Evolutionary conservation across 2,329 filamentous ascomycete genomes (phyloP).

Genomic region (Colletotrichum sp.): DNA sequence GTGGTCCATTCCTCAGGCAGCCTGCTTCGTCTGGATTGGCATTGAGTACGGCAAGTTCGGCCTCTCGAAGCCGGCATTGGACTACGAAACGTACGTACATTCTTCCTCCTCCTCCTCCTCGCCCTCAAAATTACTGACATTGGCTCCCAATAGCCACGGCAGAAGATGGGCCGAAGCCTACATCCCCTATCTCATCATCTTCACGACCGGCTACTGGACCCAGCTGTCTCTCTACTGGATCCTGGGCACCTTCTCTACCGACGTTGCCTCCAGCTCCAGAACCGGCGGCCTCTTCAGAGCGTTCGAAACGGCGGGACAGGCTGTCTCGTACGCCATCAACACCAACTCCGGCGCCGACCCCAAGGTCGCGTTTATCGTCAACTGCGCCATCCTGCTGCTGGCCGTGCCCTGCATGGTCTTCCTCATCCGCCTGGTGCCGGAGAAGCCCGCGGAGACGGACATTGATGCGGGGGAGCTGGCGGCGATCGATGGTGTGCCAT

Average conservation of each 20-base stretch:
- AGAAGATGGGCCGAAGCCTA: slow-evolving; percentile 12
- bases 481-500: not conserved
- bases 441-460: not conserved
- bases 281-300: slow-evolving; percentile 32
- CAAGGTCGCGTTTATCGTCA: not conserved
- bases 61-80: not conserved
- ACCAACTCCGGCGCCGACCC: slow-evolving; percentile 20
- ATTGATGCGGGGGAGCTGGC: not conserved
- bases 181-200: slow-evolving; percentile 3
- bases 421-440: slow-evolving; percentile 1
- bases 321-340: slow-evolving; percentile 33
- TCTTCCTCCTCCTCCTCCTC: too few species aligned
- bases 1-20: not conserved
- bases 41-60: slow-evolving; percentile 14
- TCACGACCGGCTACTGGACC: slow-evolving; percentile 2
- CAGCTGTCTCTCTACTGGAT: slow-evolving; percentile 38
- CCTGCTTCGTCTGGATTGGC: slow-evolving; percentile 11
- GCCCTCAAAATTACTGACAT: too few species aligned
- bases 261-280: slow-evolving; percentile 33
- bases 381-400: not conserved
- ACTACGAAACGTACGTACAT: not conserved
- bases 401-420: slow-evolving; percentile 5
- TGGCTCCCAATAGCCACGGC: not conserved
- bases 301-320: slow-evolving; percentile 32
- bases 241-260: slow-evolving; percentile 37